Evolutionary conservation across 768 basidiomycete genomes (phyloP), one percentile per base, ranked within the genome.

Genomic region (Leccinellum rugosiceps): DNA sequence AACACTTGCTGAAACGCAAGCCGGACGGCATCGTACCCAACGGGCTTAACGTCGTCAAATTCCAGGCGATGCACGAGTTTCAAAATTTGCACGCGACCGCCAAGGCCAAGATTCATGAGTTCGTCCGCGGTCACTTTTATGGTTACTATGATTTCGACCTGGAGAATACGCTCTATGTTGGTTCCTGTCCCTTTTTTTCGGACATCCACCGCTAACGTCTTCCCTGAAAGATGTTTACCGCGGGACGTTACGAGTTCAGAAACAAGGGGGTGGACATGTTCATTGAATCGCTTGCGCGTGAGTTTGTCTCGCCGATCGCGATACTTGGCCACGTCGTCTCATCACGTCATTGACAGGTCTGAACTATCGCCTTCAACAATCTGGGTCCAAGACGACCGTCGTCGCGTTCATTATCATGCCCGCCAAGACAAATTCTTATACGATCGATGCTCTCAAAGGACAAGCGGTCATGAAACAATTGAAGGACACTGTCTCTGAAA

Each of bases 221-320:
- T 23, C 7, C 38, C 32, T 45, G 17, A 55, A 69, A 97, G 91
- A 86, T 98, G 83, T 99, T 99, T 76, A 98, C 94, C 15, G 97
- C 97, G n/a, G 97, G 97, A 43, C 85, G 97, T 45, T 99, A 99
- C 74, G 97, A 99, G 73, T 99, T 97, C 74, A 83, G 97, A 43
- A 99, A 99, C 79, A 99, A 99, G 78, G 97, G 97, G 55, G 94
- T 98, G 30, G 97, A 99, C 71, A 97, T 99, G 96, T 99, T 98
- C 72, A 96, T 99, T 64, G 97, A 99, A 75, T 82, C 89, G 17
- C 84, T 99, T 56, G 97, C 96, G 28, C 92, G 96, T 85, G 62
- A 47, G 82, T 73, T 21, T 46, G 70, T 47, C 34, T 26, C n/a
- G n/a, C n/a, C n/a, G 26, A 23, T 34, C 10, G 14, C 13, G 43